Conservation (phyloP, 495 filamentous ascomycete genomes). For the Annulohypoxylon bovei region DNA sequence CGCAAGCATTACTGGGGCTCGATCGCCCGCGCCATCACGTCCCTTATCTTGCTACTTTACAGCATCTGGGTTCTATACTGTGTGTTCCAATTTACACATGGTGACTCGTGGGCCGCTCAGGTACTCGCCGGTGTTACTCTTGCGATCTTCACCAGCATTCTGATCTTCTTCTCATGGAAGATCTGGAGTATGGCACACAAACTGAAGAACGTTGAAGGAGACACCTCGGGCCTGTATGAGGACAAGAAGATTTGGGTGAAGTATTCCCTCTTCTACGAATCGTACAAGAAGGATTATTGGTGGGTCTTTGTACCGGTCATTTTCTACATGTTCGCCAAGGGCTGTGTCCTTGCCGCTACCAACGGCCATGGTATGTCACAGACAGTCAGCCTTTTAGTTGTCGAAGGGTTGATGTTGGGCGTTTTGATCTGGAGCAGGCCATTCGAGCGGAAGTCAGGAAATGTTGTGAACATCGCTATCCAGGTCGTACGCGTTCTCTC, state of each 20-base stretch:
- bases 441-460: constrained; percentile 83
- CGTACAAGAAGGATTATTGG: constrained; percentile 92
- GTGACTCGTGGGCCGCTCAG: constrained; percentile 97
- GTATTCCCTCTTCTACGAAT: constrained; percentile 97
- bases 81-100: constrained; percentile 91
- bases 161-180: constrained; percentile 81
- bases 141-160: constrained; percentile 76
- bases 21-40: constrained; percentile 86
- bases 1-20: constrained; percentile 96
- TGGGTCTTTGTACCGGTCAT: constrained; percentile 95
- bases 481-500: constrained; percentile 94
- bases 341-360: constrained; percentile 84
- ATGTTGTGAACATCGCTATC: constrained; percentile 93
- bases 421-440: constrained; percentile 86
- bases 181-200: constrained; percentile 81
- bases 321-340: constrained; percentile 91
- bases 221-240: constrained; percentile 78
- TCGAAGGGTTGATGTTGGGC: constrained; percentile 75
- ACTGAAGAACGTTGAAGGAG: constrained; percentile 79
- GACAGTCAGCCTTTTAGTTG: constrained; percentile 77
- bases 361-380: constrained; percentile 89
- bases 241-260: constrained; percentile 92
- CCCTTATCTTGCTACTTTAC: constrained; percentile 90
- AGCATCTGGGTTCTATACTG: constrained; percentile 96
- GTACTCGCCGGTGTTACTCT: constrained; percentile 84